Percentiles rank a stretch among this genome's conserved stretches.
Evolutionary conservation across 164 flowering plant genomes (phyloP).

Genomic region (Echeveria elegans): DNA sequence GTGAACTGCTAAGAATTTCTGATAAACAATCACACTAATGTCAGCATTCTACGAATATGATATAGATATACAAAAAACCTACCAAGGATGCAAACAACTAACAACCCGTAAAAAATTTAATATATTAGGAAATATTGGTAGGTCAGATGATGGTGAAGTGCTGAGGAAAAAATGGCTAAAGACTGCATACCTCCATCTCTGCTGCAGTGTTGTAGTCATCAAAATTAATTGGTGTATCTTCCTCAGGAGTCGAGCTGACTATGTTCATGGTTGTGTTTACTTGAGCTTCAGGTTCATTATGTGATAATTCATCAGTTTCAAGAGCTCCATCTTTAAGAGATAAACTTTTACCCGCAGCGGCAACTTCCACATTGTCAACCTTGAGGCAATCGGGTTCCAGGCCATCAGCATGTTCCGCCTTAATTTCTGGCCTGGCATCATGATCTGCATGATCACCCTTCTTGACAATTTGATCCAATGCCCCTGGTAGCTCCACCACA

Average conservation of each 20-base stretch:
- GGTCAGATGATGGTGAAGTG: not conserved
- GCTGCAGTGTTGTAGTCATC: constrained; percentile 47
- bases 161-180: not conserved
- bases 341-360: not conserved
- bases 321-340: constrained; percentile 1
- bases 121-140: not conserved
- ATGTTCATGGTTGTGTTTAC: constrained; percentile 7
- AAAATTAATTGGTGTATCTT: constrained; percentile 45
- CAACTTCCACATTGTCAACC: not conserved
- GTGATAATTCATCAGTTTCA: constrained; percentile 9
- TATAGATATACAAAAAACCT: not conserved
- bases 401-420: constrained; percentile 4
- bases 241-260: constrained; percentile 6
- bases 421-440: too few relatives aligned
- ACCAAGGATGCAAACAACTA: not conserved
- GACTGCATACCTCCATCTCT: constrained; percentile 64
- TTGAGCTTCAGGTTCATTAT: constrained; percentile 16
- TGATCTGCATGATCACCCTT: constrained; percentile 11
- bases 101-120: not conserved
- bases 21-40: not conserved
- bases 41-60: not conserved
- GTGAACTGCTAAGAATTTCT: not conserved
- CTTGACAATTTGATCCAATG: constrained; percentile 2
- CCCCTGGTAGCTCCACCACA: constrained; percentile 13
- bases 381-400: not conserved